Evolutionary conservation across 192 early-diverging fungal species (phyloP).

Genomic region (Backusella macrospora): DNA sequence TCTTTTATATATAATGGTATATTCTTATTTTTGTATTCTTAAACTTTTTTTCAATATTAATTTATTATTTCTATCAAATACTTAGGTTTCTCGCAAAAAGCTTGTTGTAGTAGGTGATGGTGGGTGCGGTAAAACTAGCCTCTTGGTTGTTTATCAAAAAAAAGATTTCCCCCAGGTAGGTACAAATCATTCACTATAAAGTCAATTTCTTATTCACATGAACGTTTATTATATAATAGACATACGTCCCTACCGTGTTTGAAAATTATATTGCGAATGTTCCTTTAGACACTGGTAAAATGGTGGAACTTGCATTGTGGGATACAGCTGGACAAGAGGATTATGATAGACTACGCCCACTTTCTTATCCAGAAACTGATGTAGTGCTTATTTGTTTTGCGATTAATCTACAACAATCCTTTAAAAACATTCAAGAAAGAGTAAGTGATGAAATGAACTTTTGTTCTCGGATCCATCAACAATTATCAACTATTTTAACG

Average conservation of each 20-base stretch:
- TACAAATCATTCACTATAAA: conserved; percentile 18
- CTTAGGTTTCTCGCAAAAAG: conserved; percentile 53
- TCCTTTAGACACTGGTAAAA: conserved; percentile 51
- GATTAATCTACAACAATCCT: conserved; percentile 68
- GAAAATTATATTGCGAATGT: conserved; percentile 69
- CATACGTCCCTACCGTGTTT: conserved; percentile 75
- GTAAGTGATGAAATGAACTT: conserved; percentile 31
- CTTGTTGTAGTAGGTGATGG: conserved; percentile 85
- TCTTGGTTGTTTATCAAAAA: conserved; percentile 75
- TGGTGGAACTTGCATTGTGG: conserved; percentile 71
- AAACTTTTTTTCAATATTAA: neutral
- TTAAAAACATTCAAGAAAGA: conserved; percentile 80
- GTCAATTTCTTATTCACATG: neutral
- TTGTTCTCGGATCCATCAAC: neutral
- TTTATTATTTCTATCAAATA: neutral
- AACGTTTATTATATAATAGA: conserved; percentile 33
- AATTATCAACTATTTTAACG: neutral
- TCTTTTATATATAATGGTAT: neutral
- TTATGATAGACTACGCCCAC: conserved; percentile 69
- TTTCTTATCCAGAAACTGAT: conserved; percentile 71
- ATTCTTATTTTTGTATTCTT: neutral
- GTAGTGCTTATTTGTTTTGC: conserved; percentile 73
- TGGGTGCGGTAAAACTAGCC: conserved; percentile 78
- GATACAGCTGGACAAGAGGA: conserved; percentile 79
- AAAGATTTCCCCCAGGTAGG: conserved; percentile 79